A percentile compares a stretch with the other conserved stretches of the same genome.
Evolutionary conservation across 352 stramenopile species (phyloP).

Genomic region (Pseudoperonospora humuli): DNA sequence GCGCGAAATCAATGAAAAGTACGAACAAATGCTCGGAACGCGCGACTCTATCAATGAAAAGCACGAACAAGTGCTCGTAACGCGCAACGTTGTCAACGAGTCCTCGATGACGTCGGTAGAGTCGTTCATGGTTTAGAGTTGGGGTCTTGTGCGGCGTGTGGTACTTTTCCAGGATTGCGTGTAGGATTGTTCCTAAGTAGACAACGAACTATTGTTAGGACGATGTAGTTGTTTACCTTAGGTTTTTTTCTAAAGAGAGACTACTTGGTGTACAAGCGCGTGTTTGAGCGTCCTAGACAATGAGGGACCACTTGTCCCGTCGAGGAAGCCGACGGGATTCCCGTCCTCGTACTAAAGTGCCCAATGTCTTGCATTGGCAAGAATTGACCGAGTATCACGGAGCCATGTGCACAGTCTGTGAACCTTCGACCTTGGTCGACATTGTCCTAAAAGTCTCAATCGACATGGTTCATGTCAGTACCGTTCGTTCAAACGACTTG

Average conservation of each 20-base stretch:
- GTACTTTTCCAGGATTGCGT: no score
- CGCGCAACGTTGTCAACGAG: constrained; percentile 17
- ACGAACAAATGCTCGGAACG: constrained; percentile 31
- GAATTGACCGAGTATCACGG: constrained; percentile 38
- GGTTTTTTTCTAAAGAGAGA: no score
- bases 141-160: no score
- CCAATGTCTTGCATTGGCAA: constrained; percentile 2
- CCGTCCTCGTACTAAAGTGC: constrained; percentile 5
- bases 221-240: no score
- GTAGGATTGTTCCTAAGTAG: no score
- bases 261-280: no score
- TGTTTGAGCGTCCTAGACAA: no score
- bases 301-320: no score
- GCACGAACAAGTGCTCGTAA: constrained; percentile 34
- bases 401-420: constrained; percentile 27
- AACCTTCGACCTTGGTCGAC: constrained; percentile 17
- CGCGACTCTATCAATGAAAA: constrained; percentile 21
- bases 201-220: no score
- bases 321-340: background rate
- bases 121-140: no score
- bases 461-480: constrained; percentile 33
- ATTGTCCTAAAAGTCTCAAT: constrained; percentile 35
- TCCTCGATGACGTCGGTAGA: constrained; percentile 19
- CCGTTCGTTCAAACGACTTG: constrained; percentile 25
- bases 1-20: constrained; percentile 36